These are phyloP conservation scores for Cavenderia fasciculata DNA, from an alignment of 78 protist genomes.

Conservation along the genomic window DNA sequence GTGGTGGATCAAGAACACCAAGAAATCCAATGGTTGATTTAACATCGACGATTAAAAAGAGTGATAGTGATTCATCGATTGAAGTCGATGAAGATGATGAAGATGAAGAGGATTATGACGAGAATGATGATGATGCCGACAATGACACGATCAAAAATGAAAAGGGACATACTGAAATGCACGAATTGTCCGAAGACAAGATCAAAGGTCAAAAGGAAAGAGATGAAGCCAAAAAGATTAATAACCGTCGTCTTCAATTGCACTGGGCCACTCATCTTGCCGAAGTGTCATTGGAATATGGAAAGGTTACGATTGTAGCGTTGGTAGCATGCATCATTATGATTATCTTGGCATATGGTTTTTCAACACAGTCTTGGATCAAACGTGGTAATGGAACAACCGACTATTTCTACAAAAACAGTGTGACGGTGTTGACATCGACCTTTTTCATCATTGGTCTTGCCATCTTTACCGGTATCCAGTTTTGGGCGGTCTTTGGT, in stretches of 20 bases:
- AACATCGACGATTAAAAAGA: no score
- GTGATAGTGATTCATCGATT: no score
- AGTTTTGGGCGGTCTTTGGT: slow-evolving; percentile 57
- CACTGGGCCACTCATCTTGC: not conserved
- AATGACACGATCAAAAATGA: slow-evolving; percentile 8
- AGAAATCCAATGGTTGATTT: no score
- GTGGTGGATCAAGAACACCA: no score
- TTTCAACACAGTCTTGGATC: slow-evolving; percentile 21
- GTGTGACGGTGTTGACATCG: slow-evolving; percentile 15
- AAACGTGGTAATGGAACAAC: slow-evolving; percentile 8
- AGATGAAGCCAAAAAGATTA: not conserved
- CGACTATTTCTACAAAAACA: slow-evolving; percentile 9
- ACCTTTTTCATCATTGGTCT: slow-evolving; percentile 29
- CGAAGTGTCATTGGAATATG: slow-evolving; percentile 15
- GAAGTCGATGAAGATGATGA: no score
- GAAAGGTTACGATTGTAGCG: not conserved
- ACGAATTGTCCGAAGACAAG: not conserved
- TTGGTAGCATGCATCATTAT: slow-evolving; percentile 20
- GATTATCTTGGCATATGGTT: slow-evolving; percentile 2
- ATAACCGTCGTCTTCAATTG: slow-evolving; percentile 7
- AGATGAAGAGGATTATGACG: no score
- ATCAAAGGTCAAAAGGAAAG: not conserved
- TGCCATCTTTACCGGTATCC: slow-evolving; percentile 53
- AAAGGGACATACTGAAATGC: slow-evolving; percentile 12
- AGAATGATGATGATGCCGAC: not conserved